These are phyloP conservation scores for Didymella pinodella DNA, from an alignment of 2,329 filamentous ascomycete species.

Conservation along the genomic window DNA sequence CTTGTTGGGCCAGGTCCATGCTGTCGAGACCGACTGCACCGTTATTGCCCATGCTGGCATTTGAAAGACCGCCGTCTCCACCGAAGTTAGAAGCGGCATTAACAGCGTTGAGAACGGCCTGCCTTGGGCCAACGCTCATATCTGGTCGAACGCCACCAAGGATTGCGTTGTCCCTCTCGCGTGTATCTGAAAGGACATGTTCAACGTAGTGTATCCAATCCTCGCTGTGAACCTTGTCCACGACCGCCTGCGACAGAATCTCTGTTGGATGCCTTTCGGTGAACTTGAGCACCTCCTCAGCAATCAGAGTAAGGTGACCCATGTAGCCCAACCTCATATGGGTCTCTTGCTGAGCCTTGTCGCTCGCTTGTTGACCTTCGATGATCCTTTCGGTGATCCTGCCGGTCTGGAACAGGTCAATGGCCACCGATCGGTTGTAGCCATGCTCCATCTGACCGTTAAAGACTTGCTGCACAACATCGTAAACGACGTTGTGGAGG, in stretches of 20 bases:
- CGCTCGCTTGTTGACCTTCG: slow-evolving; percentile 84
- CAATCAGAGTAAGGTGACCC: slow-evolving; percentile 95
- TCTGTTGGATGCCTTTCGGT: slow-evolving; percentile 93
- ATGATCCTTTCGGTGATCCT: slow-evolving; percentile 92
- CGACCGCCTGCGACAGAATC: slow-evolving; percentile 79
- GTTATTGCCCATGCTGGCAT: slow-evolving; percentile 79
- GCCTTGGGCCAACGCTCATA: slow-evolving; percentile 80
- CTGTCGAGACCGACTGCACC: slow-evolving; percentile 61
- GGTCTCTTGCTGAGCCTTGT: slow-evolving; percentile 81
- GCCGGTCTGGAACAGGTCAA: slow-evolving; percentile 91
- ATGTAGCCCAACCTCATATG: slow-evolving; percentile 97
- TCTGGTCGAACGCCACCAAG: slow-evolving; percentile 94
- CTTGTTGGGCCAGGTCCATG: slow-evolving; percentile 70
- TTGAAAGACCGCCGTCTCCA: slow-evolving; percentile 64
- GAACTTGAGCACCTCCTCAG: slow-evolving; percentile 98
- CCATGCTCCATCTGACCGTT: slow-evolving; percentile 98
- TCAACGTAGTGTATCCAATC: slow-evolving; percentile 97
- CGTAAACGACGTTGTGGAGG: slow-evolving; percentile 97
- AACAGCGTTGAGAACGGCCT: slow-evolving; percentile 69
- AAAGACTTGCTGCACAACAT: slow-evolving; percentile 98
- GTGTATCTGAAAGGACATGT: slow-evolving; percentile 87
- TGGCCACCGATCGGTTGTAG: slow-evolving; percentile 86
- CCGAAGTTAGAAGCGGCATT: slow-evolving; percentile 66
- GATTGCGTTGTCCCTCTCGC: slow-evolving; percentile 97
- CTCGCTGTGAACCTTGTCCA: slow-evolving; percentile 86